Evolutionary conservation across 352 stramenopile species (phyloP), one percentile per base, ranked within the genome.

Genomic region (Pythium folliculosum): DNA sequence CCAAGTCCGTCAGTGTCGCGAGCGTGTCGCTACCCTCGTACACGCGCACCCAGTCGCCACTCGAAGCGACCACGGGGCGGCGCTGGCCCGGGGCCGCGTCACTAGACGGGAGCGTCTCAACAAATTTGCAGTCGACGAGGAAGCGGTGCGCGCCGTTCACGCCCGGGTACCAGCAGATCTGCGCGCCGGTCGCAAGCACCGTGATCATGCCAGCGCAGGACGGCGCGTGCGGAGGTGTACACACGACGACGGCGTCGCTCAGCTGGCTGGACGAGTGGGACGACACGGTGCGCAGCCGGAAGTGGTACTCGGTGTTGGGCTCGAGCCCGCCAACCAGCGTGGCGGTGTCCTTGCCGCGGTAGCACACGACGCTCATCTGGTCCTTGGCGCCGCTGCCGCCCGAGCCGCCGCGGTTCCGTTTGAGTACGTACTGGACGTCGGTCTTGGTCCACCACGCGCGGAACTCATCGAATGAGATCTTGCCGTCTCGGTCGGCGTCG

Each of bases 381-480:
- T 73, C 63, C 17, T 52, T 66, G 16, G 25, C 53, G 2, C 40
- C 40, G 21, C 64, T 14, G 5, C 38, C 58, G 14, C 58, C 69
- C 30, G 50, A n/a, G 23, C 22, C 67, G 12, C 78, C 77, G 7
- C 62, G 49, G 48, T 86, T 80, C 13, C 87, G 82, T 77, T 95
- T 96, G 60, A 97, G 62, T 14, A 96, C 84, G 65, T 91, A 97
- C 44, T 90, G 82, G 2, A 95, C 84, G 49, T 93, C 82, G 0
- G 81, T 66, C 7, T 81, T 77, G 52, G 72, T 91, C 93, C 93
- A 98, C 92, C 93, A 98, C 19, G 71, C 67, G 40, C 82, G 84
- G 55, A 98, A 97, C 68, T 98, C 87, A 2, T 80, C 47, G 51
- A 94, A 96, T 35, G 85, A 94, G 38, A 98, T 87, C 53, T 82